Conservation (phyloP, 2,329 filamentous ascomycete genomes). For the Diaporthe caulivora region DNA sequence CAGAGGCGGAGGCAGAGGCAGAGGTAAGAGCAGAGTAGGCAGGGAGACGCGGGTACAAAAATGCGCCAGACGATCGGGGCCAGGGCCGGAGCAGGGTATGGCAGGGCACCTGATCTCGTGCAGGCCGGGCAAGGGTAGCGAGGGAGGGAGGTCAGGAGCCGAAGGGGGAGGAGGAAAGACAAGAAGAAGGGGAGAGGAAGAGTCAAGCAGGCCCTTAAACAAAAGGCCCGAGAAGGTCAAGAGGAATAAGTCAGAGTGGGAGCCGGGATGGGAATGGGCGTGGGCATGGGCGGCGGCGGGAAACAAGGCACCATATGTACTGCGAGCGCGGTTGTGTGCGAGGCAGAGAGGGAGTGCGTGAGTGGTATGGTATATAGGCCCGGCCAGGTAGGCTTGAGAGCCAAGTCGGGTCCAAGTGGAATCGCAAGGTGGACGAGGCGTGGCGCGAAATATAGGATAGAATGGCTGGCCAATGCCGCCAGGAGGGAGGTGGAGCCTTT, state of each 20-base stretch:
- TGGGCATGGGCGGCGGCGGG: neutral
- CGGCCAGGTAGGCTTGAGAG: constrained; percentile 2
- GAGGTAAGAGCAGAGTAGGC: neutral
- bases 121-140: constrained; percentile 13
- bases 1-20: neutral
- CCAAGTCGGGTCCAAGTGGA: constrained; percentile 13
- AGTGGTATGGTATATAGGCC: constrained; percentile 6
- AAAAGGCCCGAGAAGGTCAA: constrained; percentile 18
- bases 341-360: neutral
- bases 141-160: neutral
- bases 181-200: too few relatives aligned
- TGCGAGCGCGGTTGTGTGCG: constrained; percentile 5
- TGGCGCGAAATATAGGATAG: constrained; percentile 30
- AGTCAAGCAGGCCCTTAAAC: constrained; percentile 17
- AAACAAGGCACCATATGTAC: constrained; percentile 29
- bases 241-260: constrained; percentile 1
- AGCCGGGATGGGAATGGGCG: neutral
- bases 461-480: constrained; percentile 23
- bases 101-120: neutral
- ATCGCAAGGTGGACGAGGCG: constrained; percentile 30
- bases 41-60: neutral
- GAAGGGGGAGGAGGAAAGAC: too few relatives aligned
- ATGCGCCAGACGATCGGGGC: constrained; percentile 12
- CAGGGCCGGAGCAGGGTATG: neutral
- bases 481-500: constrained; percentile 20